Evolutionary conservation across 2,329 filamentous ascomycete species (phyloP).

Genomic region (Talaromyces funiculosus): DNA sequence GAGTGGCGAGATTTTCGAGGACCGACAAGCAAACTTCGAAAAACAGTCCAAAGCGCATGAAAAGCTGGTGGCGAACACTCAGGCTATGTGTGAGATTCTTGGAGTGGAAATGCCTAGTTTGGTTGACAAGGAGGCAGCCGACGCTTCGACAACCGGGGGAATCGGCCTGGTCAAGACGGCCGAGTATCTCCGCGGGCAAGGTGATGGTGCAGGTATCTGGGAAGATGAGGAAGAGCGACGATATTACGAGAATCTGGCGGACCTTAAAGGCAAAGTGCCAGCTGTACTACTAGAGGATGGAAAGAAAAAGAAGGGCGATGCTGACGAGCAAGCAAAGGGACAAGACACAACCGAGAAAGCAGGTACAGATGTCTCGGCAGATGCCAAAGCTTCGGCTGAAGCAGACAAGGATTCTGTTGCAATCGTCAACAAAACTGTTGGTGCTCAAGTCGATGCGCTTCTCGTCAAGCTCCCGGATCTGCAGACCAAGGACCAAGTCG

Average conservation of each 20-base stretch:
- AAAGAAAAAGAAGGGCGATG: slow-evolving; percentile 85
- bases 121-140: slow-evolving; percentile 70
- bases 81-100: slow-evolving; percentile 81
- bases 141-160: slow-evolving; percentile 61
- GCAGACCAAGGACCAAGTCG: slow-evolving; percentile 83
- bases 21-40: slow-evolving; percentile 92
- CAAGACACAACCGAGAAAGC: slow-evolving; percentile 38
- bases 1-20: slow-evolving; percentile 96
- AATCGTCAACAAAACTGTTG: slow-evolving; percentile 96
- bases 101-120: slow-evolving; percentile 91
- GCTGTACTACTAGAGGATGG: slow-evolving; percentile 87
- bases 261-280: slow-evolving; percentile 92
- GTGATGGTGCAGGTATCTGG: slow-evolving; percentile 92
- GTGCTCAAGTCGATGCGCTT: slow-evolving; percentile 89
- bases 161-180: slow-evolving; percentile 93
- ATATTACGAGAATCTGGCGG: slow-evolving; percentile 95
- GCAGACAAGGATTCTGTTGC: slow-evolving; percentile 82
- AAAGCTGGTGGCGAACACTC: slow-evolving; percentile 81
- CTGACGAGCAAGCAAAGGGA: slow-evolving; percentile 68
- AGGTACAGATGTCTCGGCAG: slow-evolving; percentile 37
- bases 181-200: slow-evolving; percentile 84
- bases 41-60: slow-evolving; percentile 90
- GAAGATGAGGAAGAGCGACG: slow-evolving; percentile 96
- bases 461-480: slow-evolving; percentile 84
- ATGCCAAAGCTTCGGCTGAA: slow-evolving; percentile 49